Conservation (phyloP, 495 filamentous ascomycete species). For the Penicillium atrosanguineum region DNA sequence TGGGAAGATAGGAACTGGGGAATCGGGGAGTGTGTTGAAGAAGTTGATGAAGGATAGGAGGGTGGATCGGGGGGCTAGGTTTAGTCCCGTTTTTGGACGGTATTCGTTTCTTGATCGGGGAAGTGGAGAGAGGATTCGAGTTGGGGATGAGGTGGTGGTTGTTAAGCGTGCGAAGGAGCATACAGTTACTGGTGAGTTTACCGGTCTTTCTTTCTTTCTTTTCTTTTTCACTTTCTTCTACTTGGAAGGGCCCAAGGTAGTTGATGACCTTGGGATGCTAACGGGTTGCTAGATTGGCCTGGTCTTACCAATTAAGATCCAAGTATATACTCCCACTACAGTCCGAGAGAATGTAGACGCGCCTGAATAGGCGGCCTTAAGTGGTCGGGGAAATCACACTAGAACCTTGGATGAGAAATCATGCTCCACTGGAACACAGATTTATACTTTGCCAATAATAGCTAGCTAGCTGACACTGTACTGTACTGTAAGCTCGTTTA, state of each 20-base stretch:
- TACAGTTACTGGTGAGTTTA: constrained; percentile 60
- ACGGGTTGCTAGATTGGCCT: constrained; percentile 27
- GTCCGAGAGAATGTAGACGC: no score
- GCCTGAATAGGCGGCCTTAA: no score
- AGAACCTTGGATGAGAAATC: no score
- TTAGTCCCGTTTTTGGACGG: constrained; percentile 78
- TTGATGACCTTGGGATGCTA: not conserved
- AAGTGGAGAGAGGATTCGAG: constrained; percentile 41
- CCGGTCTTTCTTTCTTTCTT: not conserved
- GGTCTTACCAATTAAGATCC: constrained; percentile 19
- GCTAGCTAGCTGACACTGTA: no score
- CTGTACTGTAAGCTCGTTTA: no score
- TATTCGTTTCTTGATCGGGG: constrained; percentile 63
- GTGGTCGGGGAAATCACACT: no score
- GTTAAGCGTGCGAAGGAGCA: constrained; percentile 54
- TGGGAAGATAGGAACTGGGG: constrained; percentile 61
- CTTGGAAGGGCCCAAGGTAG: no score
- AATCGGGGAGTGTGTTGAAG: constrained; percentile 69
- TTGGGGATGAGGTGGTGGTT: constrained; percentile 72
- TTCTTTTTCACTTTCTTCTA: no score
- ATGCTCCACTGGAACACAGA: no score
- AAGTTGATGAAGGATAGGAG: constrained; percentile 73
- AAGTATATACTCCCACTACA: not conserved
- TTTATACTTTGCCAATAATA: no score
- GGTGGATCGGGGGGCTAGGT: constrained; percentile 71